Evolutionary conservation across 306 rosid genomes (phyloP), one percentile per base, ranked within the genome.

Genomic region (Ammopiptanthus mongolicus): DNA sequence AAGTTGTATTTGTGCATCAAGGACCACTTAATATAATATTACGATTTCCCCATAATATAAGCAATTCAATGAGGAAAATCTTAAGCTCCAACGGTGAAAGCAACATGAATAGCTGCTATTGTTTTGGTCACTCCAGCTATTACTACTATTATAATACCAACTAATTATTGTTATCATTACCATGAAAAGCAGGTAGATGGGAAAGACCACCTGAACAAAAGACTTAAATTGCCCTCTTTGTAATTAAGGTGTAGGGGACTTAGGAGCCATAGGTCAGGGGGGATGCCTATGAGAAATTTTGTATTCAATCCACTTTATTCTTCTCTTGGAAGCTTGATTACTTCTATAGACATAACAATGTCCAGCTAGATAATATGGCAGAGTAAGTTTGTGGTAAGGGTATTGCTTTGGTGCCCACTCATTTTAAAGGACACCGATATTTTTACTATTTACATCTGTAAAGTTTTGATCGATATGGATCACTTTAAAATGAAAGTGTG

Each of bases 101-200:
- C 52, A 48, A 68, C 25, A n/a, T 68, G 61, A 31, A 13, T 69
- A 69, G 74, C 0, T 50, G 33, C 3, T 11, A 51, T 33, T 50
- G 11, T 69, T 50, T 17, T 69, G 62, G 62, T 51, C 53, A 51
- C 33, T 69, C 23, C 62, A 69, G 33, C 74, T 69, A 60, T 17
- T 18, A 3, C 28, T 50, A 33, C 61, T 19, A 52, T 21, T 51
- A 33, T 69, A 59, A 51, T 51, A 21, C 65, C 51, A 71, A 36
- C 53, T 37, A 71, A 71, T 53, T 51, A 52, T 70, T 70, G 50
- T 51, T 36, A 34, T 55, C 34, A 55, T 71, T 71, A 36, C 51
- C 64, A 6, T 71, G 39, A 19, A 71, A 71, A 37, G 37, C n/a
- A 71, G 76, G 65, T 53, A 53, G 76, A 70, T 70, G 64, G 63